phyloP scores from a whole-genome alignment of 768 basidiomycete genomes.

The Podaxis mareebaensis region DNA sequence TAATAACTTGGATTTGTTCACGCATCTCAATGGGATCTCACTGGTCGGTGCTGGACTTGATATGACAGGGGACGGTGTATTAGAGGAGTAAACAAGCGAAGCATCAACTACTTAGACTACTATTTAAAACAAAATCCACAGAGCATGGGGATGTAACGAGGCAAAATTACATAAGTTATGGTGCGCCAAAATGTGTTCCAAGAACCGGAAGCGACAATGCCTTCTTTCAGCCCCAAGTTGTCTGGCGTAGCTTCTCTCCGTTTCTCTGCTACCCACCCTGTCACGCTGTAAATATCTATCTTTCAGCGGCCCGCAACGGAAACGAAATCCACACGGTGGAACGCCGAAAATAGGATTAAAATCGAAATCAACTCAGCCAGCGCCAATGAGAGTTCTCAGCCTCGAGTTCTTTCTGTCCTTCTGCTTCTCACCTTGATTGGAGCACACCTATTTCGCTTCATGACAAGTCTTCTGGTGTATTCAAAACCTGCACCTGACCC shows the following conservation, averaged over 20 bases:
- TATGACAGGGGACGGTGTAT: too few relatives aligned
- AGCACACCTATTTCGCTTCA: constrained; percentile 2
- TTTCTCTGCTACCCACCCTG: not conserved
- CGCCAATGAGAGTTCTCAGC: constrained; percentile 1
- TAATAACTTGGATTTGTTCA: not conserved
- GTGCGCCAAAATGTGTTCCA: too few relatives aligned
- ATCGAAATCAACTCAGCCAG: not conserved
- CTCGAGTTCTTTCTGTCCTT: not conserved
- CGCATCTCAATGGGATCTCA: not conserved
- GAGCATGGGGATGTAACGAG: too few relatives aligned
- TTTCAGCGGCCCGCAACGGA: not conserved
- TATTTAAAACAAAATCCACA: too few relatives aligned
- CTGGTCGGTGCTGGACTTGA: not conserved
- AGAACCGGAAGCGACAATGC: not conserved
- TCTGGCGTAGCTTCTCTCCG: not conserved
- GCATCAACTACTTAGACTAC: too few relatives aligned
- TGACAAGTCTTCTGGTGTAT: not conserved
- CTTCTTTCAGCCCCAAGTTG: not conserved
- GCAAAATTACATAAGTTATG: too few relatives aligned
- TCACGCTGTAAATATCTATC: not conserved
- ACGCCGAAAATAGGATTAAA: not conserved
- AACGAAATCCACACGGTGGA: not conserved
- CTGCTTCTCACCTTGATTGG: constrained; percentile 6
- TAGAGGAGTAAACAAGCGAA: too few relatives aligned
- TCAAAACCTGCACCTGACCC: constrained; percentile 3